Evolutionary conservation across 176 grass and related monocot species (phyloP), one percentile per base, ranked within the genome.

Genomic region (Rhipidocladum racemiflorum): DNA sequence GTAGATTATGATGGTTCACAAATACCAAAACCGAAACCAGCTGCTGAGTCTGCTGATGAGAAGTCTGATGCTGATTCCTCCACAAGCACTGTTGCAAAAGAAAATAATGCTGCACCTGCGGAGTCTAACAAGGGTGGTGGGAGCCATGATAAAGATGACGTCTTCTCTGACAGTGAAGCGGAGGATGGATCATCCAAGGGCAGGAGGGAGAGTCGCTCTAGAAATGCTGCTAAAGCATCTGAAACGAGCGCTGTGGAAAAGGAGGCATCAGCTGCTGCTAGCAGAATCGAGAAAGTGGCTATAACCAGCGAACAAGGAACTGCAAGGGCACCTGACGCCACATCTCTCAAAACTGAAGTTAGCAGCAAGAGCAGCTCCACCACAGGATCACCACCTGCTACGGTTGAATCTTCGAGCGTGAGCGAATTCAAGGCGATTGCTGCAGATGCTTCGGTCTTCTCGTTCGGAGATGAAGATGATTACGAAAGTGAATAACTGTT

Each of bases 371-470:
- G 21, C 70, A 40, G 54, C 38, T 61, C 80, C 65, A 62, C 76
- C 68, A 43, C 83, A 40, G 24, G 73, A 60, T 55, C 74, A 43
- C 40, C 73, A 14, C 53, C 69, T 44, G 68, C 61, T 32, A 28
- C 70, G 30, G 24, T 77, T 36, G 91, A 90, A 69, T 88, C 87
- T 62, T 81, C 85, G 40, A 85, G 87, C 68, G 73, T 93, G 93
- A 99, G 91, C 24, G 97, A 96, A 72, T 99, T 99, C 85, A 93
- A 99, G 83, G 92, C 91, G 23, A 99, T 99, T 61, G 93, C 93
- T 7, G 93, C 97, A 70, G 93, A 99, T 65, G 91, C 93, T 46
- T 99, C 93, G 0, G 91, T 99, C 44, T 99, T 96, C 61, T 93
- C 91, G 4, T 99, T 96, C 18, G 93, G 97, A 27, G 97, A 99